phyloP scores from a whole-genome alignment of 495 filamentous ascomycete species.

The Aspergillus sclerotiicarbonarius region DNA sequence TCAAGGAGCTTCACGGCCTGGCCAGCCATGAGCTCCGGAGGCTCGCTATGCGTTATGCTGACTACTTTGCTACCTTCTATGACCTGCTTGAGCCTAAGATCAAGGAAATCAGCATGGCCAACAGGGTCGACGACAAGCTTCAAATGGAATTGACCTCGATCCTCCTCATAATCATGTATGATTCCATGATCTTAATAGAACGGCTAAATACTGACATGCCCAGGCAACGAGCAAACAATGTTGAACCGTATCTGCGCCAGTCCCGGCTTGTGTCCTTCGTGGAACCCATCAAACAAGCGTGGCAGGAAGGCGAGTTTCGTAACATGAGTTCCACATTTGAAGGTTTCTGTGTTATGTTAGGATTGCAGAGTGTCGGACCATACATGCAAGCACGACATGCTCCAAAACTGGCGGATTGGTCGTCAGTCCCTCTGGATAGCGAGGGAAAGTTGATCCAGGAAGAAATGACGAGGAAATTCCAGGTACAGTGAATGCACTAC shows the following conservation, averaged over 20 bases:
- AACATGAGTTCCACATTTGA: conserved; percentile 70
- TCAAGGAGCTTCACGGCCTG: conserved; percentile 78
- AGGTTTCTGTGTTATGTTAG: conserved; percentile 76
- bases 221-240: conserved; percentile 74
- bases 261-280: conserved; percentile 70
- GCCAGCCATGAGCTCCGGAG: conserved; percentile 84
- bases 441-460: conserved; percentile 77
- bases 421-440: conserved; percentile 66
- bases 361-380: conserved; percentile 72
- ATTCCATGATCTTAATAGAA: not conserved
- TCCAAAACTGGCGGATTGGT: conserved; percentile 80
- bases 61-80: conserved; percentile 84
- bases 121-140: conserved; percentile 71
- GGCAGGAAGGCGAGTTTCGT: conserved; percentile 70
- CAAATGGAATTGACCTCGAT: conserved; percentile 66
- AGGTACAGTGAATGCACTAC: conserved; percentile 42
- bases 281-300: conserved; percentile 72
- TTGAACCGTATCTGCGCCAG: conserved; percentile 64
- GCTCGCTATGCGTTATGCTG: conserved; percentile 84
- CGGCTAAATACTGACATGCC: conserved; percentile 14
- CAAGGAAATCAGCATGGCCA: conserved; percentile 70
- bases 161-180: conserved; percentile 86
- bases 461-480: conserved; percentile 64
- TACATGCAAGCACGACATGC: conserved; percentile 73
- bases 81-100: conserved; percentile 81